Evolutionary conservation across 1,284 basidiomycete genomes (phyloP), one percentile per base, ranked within the genome.

Genomic region (Ceratobasidium sp.): DNA sequence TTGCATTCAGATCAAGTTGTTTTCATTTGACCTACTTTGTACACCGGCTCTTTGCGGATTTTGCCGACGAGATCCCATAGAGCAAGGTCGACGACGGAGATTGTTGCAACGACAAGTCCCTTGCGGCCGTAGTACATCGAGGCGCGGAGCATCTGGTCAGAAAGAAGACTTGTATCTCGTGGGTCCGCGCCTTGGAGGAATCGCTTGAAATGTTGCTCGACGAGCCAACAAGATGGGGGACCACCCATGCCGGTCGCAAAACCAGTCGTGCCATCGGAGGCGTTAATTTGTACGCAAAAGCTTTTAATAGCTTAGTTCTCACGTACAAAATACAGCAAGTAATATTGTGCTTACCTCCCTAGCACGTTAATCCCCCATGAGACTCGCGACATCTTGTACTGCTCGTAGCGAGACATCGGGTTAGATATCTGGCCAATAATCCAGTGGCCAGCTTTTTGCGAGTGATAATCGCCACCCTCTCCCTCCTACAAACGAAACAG

Each of bases 21-120:
- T n/a, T n/a, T n/a, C n/a, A 64, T 64, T 23, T 44, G 15, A 17
- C 61, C 5, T 20, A 89, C 86, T 84, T 88, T 88, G 85, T 89
- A 89, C 77, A 89, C 86, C 1, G 88, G 88, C 82, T 89, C 88
- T 28, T 83, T 83, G 42, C 88, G 86, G 78, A 89, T 85, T 83
- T 89, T 89, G 75, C 88, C 88, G 20, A 88, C 81, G 0, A 89
- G 83, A 80, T 89, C 88, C 88, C 88, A 89, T 76, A 89, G 84
- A 40, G 88, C 88, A 12, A 84, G 81, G 76, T 84, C 71, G 12
- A 74, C 46, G 13, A 74, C 91, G 15, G 85, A 86, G 77, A 87
- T 84, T 28, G 86, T 87, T 5, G 87, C 87, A 38, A 89, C 83
- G 10, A 87, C 85, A 15, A 89, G 84, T 78, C 88, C 87, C 80